Evolutionary conservation across 495 filamentous ascomycete species (phyloP), one percentile per base, ranked within the genome.

Genomic region (Annulohypoxylon stygium): DNA sequence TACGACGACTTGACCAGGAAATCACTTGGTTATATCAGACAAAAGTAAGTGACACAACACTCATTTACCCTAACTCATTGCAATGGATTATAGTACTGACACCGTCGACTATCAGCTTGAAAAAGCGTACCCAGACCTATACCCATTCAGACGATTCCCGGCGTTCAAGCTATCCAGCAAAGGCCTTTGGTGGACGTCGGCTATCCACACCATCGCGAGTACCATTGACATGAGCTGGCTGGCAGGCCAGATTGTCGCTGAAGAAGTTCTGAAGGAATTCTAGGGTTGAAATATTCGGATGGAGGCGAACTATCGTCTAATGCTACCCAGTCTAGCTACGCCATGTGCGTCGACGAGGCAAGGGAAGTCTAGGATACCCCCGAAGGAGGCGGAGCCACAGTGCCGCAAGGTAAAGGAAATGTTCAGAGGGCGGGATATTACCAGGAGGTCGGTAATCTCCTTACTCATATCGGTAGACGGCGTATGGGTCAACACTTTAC

Each of bases 141-240:
- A 43, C 16, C 74, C 74, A n/a, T 36, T 67, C 20, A 62, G 36
- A 12, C 36, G 63, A 10, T 74, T 70, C 59, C 71, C 68, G 9
- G 23, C 71, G 1, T 76, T 78, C 62, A 57, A 72, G 48, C 55
- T 75, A 12, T 74, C 71, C 12, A 61, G 66, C 4, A 45, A 72
- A 20, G 74, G 71, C 14, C 61, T 78, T 8, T 78, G 76, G 76
- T 78, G 76, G 75, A 77, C 76, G 16, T 75, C 75, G 1, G 58
- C 75, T 34, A 71, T 77, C 23, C 62, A 77, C 30, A 23, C 55
- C 9, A 60, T 71, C 6, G 69, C 71, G 3, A 75, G 66, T 7
- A 75, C 71, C 1, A 50, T 76, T 3, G 76, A 78, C 61, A 51
- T 69, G 36, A 78, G 72, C 57, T 78, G 76, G 66, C 51, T 76